Evolutionary conservation across 495 filamentous ascomycete genomes (phyloP).

Genomic region (Penicillium steckii): DNA sequence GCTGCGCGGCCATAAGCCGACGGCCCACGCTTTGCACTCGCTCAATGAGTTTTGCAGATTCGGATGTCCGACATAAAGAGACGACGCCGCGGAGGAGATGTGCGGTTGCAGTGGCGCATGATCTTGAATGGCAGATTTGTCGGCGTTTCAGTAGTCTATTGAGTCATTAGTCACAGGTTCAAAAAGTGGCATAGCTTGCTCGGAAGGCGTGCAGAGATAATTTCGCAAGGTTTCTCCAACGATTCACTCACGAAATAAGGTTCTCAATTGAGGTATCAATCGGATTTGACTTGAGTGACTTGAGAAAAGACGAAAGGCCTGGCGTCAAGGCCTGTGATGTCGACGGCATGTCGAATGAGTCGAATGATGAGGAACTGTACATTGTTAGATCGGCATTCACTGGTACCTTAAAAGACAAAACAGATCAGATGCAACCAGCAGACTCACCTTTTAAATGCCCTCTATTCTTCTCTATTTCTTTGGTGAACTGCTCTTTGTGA

Average conservation of each 20-base stretch:
- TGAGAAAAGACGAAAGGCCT: slow-evolving; percentile 71
- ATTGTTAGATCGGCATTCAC: too few species aligned
- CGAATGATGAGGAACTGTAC: background rate
- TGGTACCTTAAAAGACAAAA: too few species aligned
- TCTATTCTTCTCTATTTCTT: background rate
- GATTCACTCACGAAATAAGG: slow-evolving; percentile 76
- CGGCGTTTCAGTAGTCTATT: slow-evolving; percentile 80
- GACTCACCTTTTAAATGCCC: too few species aligned
- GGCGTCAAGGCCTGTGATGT: slow-evolving; percentile 56
- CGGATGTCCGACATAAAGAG: slow-evolving; percentile 60
- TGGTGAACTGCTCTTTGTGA: background rate
- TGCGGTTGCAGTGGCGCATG: slow-evolving; percentile 87
- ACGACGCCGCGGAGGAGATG: slow-evolving; percentile 83
- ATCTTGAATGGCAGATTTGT: slow-evolving; percentile 81
- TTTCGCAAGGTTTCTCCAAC: too few species aligned
- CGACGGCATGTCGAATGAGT: slow-evolving; percentile 48
- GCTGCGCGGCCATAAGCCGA: slow-evolving; percentile 74
- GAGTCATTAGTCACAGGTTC: background rate
- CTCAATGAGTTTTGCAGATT: slow-evolving; percentile 73
- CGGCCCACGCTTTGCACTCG: slow-evolving; percentile 73
- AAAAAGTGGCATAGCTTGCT: background rate
- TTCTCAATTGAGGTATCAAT: slow-evolving; percentile 79
- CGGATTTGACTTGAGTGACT: slow-evolving; percentile 67
- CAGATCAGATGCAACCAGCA: too few species aligned
- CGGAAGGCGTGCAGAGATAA: background rate